Evolutionary conservation across 2,329 filamentous ascomycete genomes (phyloP), one percentile per base, ranked within the genome.

Genomic region (Ceratocystis albifundus): DNA sequence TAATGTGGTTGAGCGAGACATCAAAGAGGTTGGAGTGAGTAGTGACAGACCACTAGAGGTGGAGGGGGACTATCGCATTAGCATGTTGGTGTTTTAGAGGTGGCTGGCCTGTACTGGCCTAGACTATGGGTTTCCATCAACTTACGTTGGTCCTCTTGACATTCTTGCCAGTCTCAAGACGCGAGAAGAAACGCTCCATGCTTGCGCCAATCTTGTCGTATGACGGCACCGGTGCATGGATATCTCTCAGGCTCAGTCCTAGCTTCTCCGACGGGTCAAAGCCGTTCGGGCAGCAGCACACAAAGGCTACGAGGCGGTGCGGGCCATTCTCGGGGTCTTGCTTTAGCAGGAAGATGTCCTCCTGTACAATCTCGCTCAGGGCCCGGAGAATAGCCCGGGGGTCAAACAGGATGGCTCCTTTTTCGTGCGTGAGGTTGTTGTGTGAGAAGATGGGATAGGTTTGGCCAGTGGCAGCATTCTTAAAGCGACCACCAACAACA

Each of bases 121-220:
- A 15, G 10, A 41, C 12, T 41, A 3, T 8, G 32, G 50, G 17
- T 59, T 25, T 22, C 62, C 1, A 7, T 5, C 17, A 4, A 72
- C 75, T 69, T 66, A 81, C 81, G 44, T 84, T 84, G 3, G 77
- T 72, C n/a, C 82, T 72, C 71, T 80, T 81, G 1, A 78, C 78
- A 61, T 73, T 75, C 71, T 76, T 81, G 0, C 80, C 81, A 0
- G 78, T 78, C 65, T 79, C 74, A 0, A 83, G 64, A 61, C 75
- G 77, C 2, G 71, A 70, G 68, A 84, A 83, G 71, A 80, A 82
- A 4, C 76, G 75, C 71, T 84, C 81, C 80, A 84, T 82, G 67
- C 80, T 83, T 0, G 74, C 70, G 0, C 78, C 80, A 32, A 84
- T 82, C 73, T 79, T 82, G 17, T 81, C 77, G 65, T 82, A 84